Evolutionary conservation across 225 moss, liverwort and hornwort genomes (phyloP).

Genomic region (Bryoerythrophyllum caledonicum): DNA sequence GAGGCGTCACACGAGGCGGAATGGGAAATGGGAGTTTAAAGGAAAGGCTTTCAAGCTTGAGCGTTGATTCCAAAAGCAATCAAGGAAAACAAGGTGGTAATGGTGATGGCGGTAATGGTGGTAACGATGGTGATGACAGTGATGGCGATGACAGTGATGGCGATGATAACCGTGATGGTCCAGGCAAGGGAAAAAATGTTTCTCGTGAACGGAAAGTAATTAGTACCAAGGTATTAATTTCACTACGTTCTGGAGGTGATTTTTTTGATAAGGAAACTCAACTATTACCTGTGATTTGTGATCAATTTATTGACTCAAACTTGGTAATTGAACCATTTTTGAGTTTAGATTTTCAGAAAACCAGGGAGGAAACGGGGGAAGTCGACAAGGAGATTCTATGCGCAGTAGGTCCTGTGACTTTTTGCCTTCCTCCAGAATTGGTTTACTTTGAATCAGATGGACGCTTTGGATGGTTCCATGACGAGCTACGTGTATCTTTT

Average conservation of each 20-base stretch:
- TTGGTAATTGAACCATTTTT: neutral
- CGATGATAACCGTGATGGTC: neutral
- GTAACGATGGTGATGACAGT: no score
- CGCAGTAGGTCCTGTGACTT: neutral
- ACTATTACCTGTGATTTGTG: no score
- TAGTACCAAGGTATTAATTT: neutral
- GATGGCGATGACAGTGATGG: neutral
- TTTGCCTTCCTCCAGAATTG: neutral
- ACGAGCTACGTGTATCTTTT: neutral
- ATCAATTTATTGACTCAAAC: no score
- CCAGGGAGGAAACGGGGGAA: neutral
- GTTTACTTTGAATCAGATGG: neutral
- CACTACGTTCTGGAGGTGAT: neutral
- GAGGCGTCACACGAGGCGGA: neutral
- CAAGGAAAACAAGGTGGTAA: no score
- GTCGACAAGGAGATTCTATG: neutral
- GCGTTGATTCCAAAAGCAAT: neutral
- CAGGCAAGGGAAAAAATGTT: neutral
- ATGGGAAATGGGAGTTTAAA: neutral
- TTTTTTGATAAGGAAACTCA: neutral
- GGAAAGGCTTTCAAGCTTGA: neutral
- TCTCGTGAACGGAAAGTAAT: neutral
- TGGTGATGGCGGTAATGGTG: no score
- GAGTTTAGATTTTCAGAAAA: neutral
- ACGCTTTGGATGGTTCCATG: neutral